phyloP scores from a whole-genome alignment of 768 basidiomycete genomes.

The Boletellus ananas region DNA sequence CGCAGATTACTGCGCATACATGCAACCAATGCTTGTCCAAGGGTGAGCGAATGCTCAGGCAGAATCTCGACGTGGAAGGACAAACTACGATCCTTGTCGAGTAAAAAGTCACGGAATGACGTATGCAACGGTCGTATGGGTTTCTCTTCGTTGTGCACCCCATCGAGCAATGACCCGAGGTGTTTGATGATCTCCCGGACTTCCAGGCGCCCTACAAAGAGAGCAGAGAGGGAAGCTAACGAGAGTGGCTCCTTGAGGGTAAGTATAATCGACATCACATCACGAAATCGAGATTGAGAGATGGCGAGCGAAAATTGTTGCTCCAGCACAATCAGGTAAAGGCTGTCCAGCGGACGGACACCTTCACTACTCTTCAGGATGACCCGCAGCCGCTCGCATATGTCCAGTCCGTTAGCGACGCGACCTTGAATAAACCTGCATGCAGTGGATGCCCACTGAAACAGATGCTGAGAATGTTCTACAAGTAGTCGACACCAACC shows the following conservation, averaged over 20 bases:
- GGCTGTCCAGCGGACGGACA: neutral
- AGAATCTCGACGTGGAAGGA: too few relatives aligned
- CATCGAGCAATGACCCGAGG: too few relatives aligned
- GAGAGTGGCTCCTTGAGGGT: neutral
- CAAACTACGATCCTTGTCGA: too few relatives aligned
- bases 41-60: too few relatives aligned
- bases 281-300: neutral
- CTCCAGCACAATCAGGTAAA: too few relatives aligned
- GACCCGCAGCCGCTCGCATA: neutral
- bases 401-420: neutral
- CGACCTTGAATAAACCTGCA: constrained; percentile 16
- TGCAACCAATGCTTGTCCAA: too few relatives aligned
- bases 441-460: constrained; percentile 22
- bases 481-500: constrained; percentile 12
- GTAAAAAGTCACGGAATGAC: too few relatives aligned
- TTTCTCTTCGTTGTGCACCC: too few relatives aligned
- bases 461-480: too few relatives aligned
- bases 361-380: neutral
- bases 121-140: too few relatives aligned
- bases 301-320: neutral
- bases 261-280: neutral
- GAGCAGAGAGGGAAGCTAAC: neutral
- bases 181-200: neutral
- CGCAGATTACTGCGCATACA: too few relatives aligned
- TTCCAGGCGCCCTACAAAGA: neutral